These are phyloP conservation scores for Pseudogymnoascus sp. DNA, from an alignment of 2,329 filamentous ascomycete species.

Conservation along the genomic window DNA sequence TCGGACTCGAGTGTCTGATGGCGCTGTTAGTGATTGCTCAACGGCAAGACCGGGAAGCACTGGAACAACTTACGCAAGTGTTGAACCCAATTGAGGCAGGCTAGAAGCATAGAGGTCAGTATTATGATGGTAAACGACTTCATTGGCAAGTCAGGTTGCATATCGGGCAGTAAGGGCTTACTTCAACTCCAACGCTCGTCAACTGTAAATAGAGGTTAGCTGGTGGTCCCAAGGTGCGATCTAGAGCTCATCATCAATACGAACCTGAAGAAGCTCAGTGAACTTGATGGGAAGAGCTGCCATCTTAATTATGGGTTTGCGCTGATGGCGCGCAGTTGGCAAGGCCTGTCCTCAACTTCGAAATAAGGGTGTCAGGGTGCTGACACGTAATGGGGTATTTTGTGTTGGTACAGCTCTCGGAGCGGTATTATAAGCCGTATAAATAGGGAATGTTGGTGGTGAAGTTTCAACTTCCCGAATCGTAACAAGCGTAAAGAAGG, in stretches of 20 bases:
- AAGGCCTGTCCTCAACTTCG: conserved; percentile 6
- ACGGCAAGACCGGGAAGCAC: conserved; percentile 11
- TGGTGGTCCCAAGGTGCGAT: conserved; percentile 10
- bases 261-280: conserved; percentile 82
- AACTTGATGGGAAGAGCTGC: conserved; percentile 79
- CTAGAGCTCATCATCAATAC: conserved; percentile 49
- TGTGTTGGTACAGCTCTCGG: conserved; percentile 3
- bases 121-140: conserved; percentile 4
- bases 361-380: conserved; percentile 10
- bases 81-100: conserved; percentile 75
- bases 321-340: conserved; percentile 13
- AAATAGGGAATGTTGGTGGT: conserved; percentile 3
- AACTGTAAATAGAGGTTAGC: conserved; percentile 35
- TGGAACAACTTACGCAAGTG: conserved; percentile 60
- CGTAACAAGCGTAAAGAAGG: conserved; percentile 8
- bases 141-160: conserved; percentile 5
- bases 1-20: conserved; percentile 93
- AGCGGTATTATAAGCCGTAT: conserved; percentile 3
- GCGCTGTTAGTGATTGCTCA: conserved; percentile 16
- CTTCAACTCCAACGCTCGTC: conserved; percentile 45
- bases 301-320: conserved; percentile 22
- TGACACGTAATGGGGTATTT: conserved; percentile 10
- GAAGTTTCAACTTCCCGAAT: neutral
- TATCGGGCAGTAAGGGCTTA: conserved; percentile 32
- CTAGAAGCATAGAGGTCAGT: conserved; percentile 38